Conservation (phyloP, 176 grass and related monocot genomes). For the Oryza meridionalis region DNA sequence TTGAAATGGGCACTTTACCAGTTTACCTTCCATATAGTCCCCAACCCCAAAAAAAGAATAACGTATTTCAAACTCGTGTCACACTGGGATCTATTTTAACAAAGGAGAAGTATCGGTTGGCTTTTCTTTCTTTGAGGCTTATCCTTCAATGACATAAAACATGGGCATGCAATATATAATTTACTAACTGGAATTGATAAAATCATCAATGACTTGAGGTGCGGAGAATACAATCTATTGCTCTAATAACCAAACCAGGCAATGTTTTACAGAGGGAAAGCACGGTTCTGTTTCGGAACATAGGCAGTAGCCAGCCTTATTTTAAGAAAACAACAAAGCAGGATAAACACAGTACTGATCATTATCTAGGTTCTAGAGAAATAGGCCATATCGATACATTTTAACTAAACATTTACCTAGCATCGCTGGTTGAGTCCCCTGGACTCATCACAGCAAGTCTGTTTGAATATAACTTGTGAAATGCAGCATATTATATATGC, state of each 20-base stretch:
- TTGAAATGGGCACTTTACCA: not conserved
- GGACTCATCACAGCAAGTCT: not conserved
- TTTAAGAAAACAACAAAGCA: slow-evolving; percentile 1
- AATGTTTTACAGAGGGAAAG: not conserved
- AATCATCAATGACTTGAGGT: not conserved
- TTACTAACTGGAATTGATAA: not conserved
- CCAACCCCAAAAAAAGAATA: not conserved
- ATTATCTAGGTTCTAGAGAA: not conserved
- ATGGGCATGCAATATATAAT: not conserved
- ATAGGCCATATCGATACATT: slow-evolving; percentile 11
- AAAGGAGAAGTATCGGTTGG: slow-evolving; percentile 7
- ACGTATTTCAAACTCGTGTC: not conserved
- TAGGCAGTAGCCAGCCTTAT: not conserved
- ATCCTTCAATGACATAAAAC: not conserved
- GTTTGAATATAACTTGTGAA: not conserved
- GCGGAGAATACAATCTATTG: not conserved
- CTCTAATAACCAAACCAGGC: not conserved
- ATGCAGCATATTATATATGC: not conserved
- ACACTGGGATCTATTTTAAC: not conserved
- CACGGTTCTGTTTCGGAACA: not conserved
- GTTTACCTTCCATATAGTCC: not conserved
- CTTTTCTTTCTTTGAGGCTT: slow-evolving; percentile 19
- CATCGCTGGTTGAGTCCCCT: slow-evolving; percentile 6
- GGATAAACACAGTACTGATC: not conserved
- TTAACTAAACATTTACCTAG: not conserved